These are phyloP conservation scores for Hypoxylon sp. DNA, from an alignment of 2,329 filamentous ascomycete species.

Conservation along the genomic window DNA sequence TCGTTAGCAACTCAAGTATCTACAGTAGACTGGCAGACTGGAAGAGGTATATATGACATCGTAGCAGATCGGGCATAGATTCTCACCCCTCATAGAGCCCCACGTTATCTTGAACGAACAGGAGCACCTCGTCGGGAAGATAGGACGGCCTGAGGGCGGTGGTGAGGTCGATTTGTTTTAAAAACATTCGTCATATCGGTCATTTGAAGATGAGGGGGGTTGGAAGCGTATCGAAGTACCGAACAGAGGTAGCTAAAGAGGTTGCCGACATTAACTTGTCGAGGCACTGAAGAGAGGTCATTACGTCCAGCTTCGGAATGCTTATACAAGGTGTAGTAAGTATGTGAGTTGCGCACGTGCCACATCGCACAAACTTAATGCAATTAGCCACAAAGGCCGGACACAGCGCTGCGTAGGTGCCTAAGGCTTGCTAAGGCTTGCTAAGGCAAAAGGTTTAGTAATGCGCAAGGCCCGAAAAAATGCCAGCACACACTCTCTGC, in stretches of 20 bases:
- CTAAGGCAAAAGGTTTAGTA: background rate
- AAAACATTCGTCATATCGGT: slow-evolving; percentile 84
- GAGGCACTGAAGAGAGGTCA: too few relatives aligned
- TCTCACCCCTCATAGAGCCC: slow-evolving; percentile 95
- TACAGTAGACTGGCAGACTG: background rate
- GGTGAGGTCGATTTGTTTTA: slow-evolving; percentile 94
- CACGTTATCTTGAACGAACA: slow-evolving; percentile 97
- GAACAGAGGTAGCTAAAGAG: too few relatives aligned
- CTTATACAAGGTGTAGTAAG: too few relatives aligned
- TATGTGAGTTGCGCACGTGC: too few relatives aligned
- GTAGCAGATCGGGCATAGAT: slow-evolving; percentile 1
- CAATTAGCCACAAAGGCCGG: too few relatives aligned
- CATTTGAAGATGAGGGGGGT: slow-evolving; percentile 6
- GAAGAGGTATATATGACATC: too few relatives aligned
- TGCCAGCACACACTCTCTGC: background rate
- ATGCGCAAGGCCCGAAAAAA: background rate
- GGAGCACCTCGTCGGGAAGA: slow-evolving; percentile 88
- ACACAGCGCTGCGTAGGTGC: too few relatives aligned
- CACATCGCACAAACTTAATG: too few relatives aligned
- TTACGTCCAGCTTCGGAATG: too few relatives aligned
- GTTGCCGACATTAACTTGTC: too few relatives aligned
- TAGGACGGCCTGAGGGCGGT: slow-evolving; percentile 93
- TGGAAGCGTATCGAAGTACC: background rate
- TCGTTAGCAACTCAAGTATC: slow-evolving; percentile 13
- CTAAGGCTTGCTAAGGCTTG: too few relatives aligned